Evolutionary conservation across 345 rosid genomes (phyloP), one percentile per base, ranked within the genome.

Genomic region (Camelina sativa): DNA sequence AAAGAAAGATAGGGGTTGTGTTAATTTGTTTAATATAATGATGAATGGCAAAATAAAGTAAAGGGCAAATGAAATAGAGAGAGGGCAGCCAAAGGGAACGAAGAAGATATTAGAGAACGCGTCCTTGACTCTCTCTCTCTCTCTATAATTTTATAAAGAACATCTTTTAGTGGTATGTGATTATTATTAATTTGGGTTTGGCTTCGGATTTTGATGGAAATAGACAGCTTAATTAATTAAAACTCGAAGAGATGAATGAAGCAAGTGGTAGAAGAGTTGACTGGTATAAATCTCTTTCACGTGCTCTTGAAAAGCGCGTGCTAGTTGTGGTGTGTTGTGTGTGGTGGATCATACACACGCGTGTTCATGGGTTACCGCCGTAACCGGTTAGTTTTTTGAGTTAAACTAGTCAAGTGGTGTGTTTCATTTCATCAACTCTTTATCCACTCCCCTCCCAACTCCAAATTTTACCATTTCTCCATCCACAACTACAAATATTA

Each of bases 231-330:
- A 51, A 48, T 48, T 32, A 34, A n/a, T n/a, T 1, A 25, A 4
- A 54, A 54, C 20, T 2, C 7, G 37, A 19, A 37, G 8, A 51
- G 41, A 10, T 9, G 32, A 3, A 52, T 7, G 4, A 64, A 50
- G 74, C 64, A 70, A 63, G 66, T 32, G 56, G 71, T 34, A 20
- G 59, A 69, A 20, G 59, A 69, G 72, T 64, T 71, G 75, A 56
- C 71, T 76, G 72, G 79, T 69, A 69, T 32, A 22, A 62, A 65
- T 76, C 70, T 53, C 43, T 41, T 9, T 38, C 76, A 64, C 76
- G 80, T 70, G 65, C 35, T 61, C 38, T 48, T 56, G 17, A 77
- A 47, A 77, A 77, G 72, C 80, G 76, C 72, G 76, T 69, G 71
- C 46, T 20, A 17, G 28, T 57, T 28, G 53, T 62, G 23, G 6